These are phyloP conservation scores for Didymella lethalis DNA, from an alignment of 2,329 filamentous ascomycete genomes.

Conservation along the genomic window DNA sequence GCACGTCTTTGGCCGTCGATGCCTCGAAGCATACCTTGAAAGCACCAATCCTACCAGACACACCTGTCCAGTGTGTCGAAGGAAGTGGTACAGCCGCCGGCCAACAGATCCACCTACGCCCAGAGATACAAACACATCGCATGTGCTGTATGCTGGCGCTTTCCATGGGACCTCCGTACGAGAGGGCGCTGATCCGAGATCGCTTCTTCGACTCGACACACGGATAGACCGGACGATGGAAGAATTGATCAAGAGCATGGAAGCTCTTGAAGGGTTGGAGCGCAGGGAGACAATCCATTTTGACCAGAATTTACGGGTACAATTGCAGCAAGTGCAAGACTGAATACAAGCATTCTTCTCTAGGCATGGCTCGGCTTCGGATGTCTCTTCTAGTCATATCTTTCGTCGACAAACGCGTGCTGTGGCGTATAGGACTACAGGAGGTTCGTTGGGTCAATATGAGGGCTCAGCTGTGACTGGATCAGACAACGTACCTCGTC, in stretches of 20 bases:
- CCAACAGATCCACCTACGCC: not conserved
- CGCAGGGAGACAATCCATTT: not conserved
- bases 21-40: constrained; percentile 17
- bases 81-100: constrained; percentile 17
- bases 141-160: not conserved
- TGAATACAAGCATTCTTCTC: constrained; percentile 5
- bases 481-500: not conserved
- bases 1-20: constrained; percentile 23
- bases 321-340: constrained; percentile 5
- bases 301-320: not conserved
- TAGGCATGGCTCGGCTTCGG: not conserved
- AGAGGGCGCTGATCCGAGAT: not conserved
- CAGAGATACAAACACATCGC: constrained; percentile 9
- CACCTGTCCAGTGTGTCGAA: constrained; percentile 22
- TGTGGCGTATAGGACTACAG: not conserved
- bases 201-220: not conserved
- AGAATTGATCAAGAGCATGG: not conserved
- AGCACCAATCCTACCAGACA: constrained; percentile 17
- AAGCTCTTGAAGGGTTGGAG: constrained; percentile 3
- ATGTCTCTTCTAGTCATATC: not conserved
- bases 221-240: not conserved
- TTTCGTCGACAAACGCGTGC: not conserved
- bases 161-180: not conserved
- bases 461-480: not conserved
- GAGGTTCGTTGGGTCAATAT: not conserved